Evolutionary conservation across 192 early-diverging fungal genomes (phyloP), one percentile per base, ranked within the genome.

Genomic region (Coemansia asiatica): DNA sequence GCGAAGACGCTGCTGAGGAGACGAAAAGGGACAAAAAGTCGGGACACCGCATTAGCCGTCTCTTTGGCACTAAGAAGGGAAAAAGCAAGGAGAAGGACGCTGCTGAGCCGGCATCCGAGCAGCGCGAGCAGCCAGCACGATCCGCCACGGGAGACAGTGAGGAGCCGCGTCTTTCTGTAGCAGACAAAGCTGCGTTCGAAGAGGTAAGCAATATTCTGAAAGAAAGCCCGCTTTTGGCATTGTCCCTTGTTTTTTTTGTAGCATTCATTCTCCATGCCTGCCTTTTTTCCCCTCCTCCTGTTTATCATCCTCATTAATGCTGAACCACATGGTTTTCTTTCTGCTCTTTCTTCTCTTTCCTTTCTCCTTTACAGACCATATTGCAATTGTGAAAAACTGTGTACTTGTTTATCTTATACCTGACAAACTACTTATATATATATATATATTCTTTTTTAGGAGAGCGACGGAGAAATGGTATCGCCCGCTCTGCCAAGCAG

Each of bases 21-120:
- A 56, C 60, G 0, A 74, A 66, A 65, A 74, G 71, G 68, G 76
- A 79, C 19, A 80, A 80, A 63, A 80, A 80, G 66, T 54, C 72
- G 5, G 60, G 71, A 12, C 67, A 70, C 44, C 77, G 77, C n/a
- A 80, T 80, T 55, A 74, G 72, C 66, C 72, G 77, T 6, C 66
- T 80, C 33, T 80, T 80, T 60, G 68, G 68, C 40, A 40, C 72
- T 6, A 80, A 74, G 72, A 80, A 80, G 68, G 31, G 59, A 64
- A 74, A 64, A 36, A 40, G 23, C 62, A 53, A 71, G 72, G 27
- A 68, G 21, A 65, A 68, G 62, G 76, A 79, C 15, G 64, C 40
- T 21, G 50, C n/a, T 6, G 53, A 38, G 18, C 53, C 53, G 23
- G 19, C 22, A 2, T 55, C 66, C 13, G 29, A 15, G 23, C 23